Conservation (phyloP, 306 rosid species). For the Lithocarpus polystachyus region DNA sequence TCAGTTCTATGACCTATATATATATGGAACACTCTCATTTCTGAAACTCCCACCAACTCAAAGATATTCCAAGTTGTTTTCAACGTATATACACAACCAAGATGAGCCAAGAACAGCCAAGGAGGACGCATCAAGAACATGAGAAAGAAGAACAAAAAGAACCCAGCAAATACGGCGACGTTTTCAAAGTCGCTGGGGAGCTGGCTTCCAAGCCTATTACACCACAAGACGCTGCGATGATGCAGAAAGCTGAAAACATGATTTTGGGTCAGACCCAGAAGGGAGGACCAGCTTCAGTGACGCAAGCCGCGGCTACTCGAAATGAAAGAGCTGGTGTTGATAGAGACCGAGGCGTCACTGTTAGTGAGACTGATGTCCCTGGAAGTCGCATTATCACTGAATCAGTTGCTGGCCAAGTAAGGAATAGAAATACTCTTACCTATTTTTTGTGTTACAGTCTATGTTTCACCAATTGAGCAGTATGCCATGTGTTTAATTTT, state of each 20-base stretch:
- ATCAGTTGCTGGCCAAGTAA: slow-evolving; percentile 66
- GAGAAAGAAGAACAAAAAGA: slow-evolving; percentile 18
- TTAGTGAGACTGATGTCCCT: slow-evolving; percentile 43
- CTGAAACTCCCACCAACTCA: background rate
- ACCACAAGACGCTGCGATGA: slow-evolving; percentile 75
- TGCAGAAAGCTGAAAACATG: slow-evolving; percentile 65
- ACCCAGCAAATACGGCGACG: slow-evolving; percentile 64
- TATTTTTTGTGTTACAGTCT: too few relatives aligned
- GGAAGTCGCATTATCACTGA: slow-evolving; percentile 63
- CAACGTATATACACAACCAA: background rate
- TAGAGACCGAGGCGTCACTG: slow-evolving; percentile 49
- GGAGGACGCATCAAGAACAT: slow-evolving; percentile 18
- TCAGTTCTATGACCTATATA: background rate
- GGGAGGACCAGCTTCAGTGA: slow-evolving; percentile 54
- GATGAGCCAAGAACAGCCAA: slow-evolving; percentile 64
- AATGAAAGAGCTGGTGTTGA: slow-evolving; percentile 57
- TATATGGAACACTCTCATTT: too few relatives aligned
- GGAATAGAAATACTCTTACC: too few relatives aligned
- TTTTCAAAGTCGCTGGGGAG: slow-evolving; percentile 53
- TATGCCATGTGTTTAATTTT: too few relatives aligned
- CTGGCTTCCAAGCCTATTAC: slow-evolving; percentile 53
- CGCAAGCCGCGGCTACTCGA: slow-evolving; percentile 63
- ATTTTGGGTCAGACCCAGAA: slow-evolving; percentile 55
- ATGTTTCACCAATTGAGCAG: too few relatives aligned
- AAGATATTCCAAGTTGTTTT: background rate